These are phyloP conservation scores for Pythium diclinum DNA, from an alignment of 352 stramenopile genomes.

Conservation along the genomic window DNA sequence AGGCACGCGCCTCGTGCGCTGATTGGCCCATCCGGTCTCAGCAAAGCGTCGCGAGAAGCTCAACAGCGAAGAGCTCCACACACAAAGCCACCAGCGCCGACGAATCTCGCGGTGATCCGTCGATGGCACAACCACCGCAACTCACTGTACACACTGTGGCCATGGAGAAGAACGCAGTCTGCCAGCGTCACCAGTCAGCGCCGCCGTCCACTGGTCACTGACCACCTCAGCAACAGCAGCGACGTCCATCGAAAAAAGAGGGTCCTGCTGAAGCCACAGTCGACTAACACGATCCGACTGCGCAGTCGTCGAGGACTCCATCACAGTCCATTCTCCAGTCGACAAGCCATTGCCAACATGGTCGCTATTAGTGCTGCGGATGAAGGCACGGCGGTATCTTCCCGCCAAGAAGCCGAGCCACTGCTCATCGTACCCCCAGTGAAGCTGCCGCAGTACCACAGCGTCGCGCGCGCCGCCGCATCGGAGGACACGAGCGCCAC, in stretches of 20 bases:
- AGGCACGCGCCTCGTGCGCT: conserved; percentile 12
- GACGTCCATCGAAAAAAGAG: not conserved
- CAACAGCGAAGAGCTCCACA: not conserved
- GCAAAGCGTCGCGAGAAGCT: not conserved
- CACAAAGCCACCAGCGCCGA: not conserved
- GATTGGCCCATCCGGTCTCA: conserved; percentile 11
- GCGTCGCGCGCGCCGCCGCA: not conserved
- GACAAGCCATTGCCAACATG: not conserved
- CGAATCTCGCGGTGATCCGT: not conserved
- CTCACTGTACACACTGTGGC: no score
- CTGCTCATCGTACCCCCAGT: not conserved
- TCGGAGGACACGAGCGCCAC: not conserved
- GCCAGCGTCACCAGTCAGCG: not conserved
- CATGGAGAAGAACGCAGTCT: not conserved
- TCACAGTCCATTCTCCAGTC: no score
- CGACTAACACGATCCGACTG: not conserved
- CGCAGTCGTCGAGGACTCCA: not conserved
- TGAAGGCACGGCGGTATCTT: not conserved
- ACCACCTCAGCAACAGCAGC: no score
- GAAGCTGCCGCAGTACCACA: not conserved
- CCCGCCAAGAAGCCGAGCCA: conserved; percentile 9
- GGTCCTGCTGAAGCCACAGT: not conserved
- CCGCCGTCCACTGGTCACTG: no score
- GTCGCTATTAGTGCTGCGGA: conserved; percentile 14
- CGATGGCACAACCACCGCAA: not conserved